Evolutionary conservation across 495 filamentous ascomycete genomes (phyloP), one percentile per base, ranked within the genome.

Genomic region (Neurospora intermedia): DNA sequence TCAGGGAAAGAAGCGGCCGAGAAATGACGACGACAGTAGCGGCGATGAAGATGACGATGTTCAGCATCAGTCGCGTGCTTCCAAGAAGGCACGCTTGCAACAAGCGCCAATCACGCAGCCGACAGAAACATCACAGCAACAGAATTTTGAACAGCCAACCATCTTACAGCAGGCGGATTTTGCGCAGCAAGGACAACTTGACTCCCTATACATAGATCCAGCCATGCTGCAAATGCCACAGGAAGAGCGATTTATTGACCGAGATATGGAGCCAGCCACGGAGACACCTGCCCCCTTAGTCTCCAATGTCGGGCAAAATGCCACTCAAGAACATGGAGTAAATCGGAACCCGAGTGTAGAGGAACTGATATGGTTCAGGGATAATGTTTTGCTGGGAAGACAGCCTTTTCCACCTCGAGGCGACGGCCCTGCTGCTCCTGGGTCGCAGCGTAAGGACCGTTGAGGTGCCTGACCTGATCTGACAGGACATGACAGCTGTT

Each of bases 241-340:
- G 0, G 7, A 10, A n/a, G 18, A 1, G 3, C 3, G 20, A 0
- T 20, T n/a, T 3, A 3, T 10, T 0, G 0, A 46, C 2, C 18
- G 4, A n/a, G 18, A 8, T 6, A 46, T 46, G 3, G 18, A 43
- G 16, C 16, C 43, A 43, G 16, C 43, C 7, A 2, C 6, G 3
- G 43, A 2, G 8, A 40, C 43, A 18, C 0, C 16, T 18, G 16
- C 18, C 18, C 43, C 43, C 43, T 18, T 16, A 18, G 43, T 7
- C 15, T 43, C 6, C 7, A 8, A 6, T 43, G 6, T 18, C 43
- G 6, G 8, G 6, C 6, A 43, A 43, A 0, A 15, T 18, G 6
- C 16, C 43, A 43, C 16, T 43, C 43, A 43, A 43, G 43, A 18
- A 16, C 43, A 18, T 2, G 6, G 18, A 2, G 6, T 7, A 18